Evolutionary conservation across 2,329 filamentous ascomycete genomes (phyloP), one percentile per base, ranked within the genome.

Genomic region (Blastomyces parvus): DNA sequence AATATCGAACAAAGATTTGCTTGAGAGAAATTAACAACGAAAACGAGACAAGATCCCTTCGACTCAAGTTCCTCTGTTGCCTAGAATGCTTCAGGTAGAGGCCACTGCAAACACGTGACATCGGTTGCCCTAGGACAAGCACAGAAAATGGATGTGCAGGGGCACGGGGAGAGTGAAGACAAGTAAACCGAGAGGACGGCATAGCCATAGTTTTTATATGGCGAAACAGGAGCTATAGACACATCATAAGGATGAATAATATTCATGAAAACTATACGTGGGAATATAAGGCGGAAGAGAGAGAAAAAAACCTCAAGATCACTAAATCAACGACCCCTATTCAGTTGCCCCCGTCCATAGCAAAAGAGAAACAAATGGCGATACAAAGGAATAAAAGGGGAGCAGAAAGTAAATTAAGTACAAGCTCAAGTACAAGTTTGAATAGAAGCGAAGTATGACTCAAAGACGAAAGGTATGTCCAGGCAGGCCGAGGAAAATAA

Each of bases 261-360:
- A 59, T 59, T 48, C 42, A 48, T 48, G 56, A 36, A 59, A 33
- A 33, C 27, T 59, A 59, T 13, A 59, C 40, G 42, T 22, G 19
- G 36, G 30, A 56, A 38, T 53, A 17, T 53, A 27, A 55, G n/a
- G 13, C 33, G 22, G 38, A 9, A 22, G 22, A 44, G 27, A 30
- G n/a, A n/a, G n/a, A 25, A n/a, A 44, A 44, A 44, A 22, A 11
- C 53, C 33, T 40, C 19, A 57, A 57, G 36, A 38, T n/a, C 53
- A 9, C 30, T 22, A 25, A 33, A 40, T 38, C 36, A 56, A n/a
- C 53, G 19, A 22, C 9, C 33, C 25, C 30, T 13, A 13, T 13
- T 25, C 30, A 25, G 46, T 25, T 0, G 25, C 11, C 19, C 22
- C 50, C 3, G 7, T 17, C 11, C 6, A 38, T 3, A 27, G 7